phyloP scores from a whole-genome alignment of 2,329 filamentous ascomycete genomes.

The Epichloe brachyelytri region DNA sequence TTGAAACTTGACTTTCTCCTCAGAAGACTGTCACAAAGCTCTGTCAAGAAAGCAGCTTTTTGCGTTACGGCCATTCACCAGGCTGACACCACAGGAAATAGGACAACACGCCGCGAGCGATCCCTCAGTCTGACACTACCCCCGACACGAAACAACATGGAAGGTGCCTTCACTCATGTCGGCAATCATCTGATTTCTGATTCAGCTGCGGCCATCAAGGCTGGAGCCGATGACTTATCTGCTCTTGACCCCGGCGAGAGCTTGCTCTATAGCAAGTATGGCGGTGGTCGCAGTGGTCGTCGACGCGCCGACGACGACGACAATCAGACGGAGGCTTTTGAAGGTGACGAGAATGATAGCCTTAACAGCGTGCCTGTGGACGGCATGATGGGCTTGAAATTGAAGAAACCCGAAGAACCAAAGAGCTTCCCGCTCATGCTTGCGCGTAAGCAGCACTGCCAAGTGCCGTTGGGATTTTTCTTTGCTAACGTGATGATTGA shows the following conservation, averaged over 20 bases:
- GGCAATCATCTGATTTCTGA: conserved; percentile 79
- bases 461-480: not conserved
- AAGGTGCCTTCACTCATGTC: conserved; percentile 78
- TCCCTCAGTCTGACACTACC: conserved; percentile 7
- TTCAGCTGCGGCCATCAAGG: conserved; percentile 77
- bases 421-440: conserved; percentile 84
- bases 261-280: conserved; percentile 60
- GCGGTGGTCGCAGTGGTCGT: conserved; percentile 41
- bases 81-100: conserved; percentile 1
- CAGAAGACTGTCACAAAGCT: not conserved
- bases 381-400: conserved; percentile 51
- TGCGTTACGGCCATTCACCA: not conserved
- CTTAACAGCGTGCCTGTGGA: conserved; percentile 72
- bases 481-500: not conserved
- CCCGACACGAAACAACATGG: conserved; percentile 41
- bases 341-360: conserved; percentile 68
- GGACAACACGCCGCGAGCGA: not conserved
- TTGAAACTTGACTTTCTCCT: not conserved
- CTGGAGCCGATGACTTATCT: conserved; percentile 62
- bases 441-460: conserved; percentile 59
- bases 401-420: conserved; percentile 56
- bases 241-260: conserved; percentile 67
- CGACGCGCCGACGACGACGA: conserved; percentile 79
- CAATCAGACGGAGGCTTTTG: conserved; percentile 70
- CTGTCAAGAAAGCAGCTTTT: not conserved